A percentile compares a stretch with the other conserved stretches of the same genome.
Evolutionary conservation across 768 basidiomycete genomes (phyloP).

Genomic region (Pleurotus tuber-regium): DNA sequence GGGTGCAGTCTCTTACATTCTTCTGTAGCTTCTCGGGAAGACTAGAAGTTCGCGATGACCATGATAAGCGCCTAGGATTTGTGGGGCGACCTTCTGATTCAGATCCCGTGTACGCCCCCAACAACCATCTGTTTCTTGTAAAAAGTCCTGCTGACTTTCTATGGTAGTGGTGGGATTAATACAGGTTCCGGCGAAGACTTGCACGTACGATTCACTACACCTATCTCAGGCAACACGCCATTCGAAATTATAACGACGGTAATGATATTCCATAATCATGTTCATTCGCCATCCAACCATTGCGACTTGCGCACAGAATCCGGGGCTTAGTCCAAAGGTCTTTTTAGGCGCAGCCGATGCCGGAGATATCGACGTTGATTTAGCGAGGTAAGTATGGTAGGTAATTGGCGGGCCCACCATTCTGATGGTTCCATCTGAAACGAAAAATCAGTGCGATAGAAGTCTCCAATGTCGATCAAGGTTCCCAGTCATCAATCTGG

Average conservation of each 20-base stretch:
- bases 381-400: slow-evolving; percentile 5
- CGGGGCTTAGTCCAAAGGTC: slow-evolving; percentile 25
- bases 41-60: slow-evolving; percentile 31
- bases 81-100: slow-evolving; percentile 30
- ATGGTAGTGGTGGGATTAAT: slow-evolving; percentile 36
- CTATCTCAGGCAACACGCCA: slow-evolving; percentile 19
- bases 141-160: too few species aligned
- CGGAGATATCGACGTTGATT: slow-evolving; percentile 4
- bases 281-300: not conserved
- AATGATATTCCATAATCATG: slow-evolving; percentile 13
- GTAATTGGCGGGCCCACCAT: too few species aligned
- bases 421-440: too few species aligned
- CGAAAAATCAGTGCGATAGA: slow-evolving; percentile 33
- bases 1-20: too few species aligned
- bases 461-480: slow-evolving; percentile 17
- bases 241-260: slow-evolving; percentile 37
- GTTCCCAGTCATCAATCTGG: slow-evolving; percentile 47
- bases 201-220: slow-evolving; percentile 27
- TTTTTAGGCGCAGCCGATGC: slow-evolving; percentile 1
- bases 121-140: too few species aligned
- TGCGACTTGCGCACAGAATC: slow-evolving; percentile 20
- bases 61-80: slow-evolving; percentile 29
- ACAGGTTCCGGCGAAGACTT: slow-evolving; percentile 26
- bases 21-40: slow-evolving; percentile 28
- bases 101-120: slow-evolving; percentile 25